Percentiles rank a stretch among this genome's conserved stretches.
phyloP scores from a whole-genome alignment of 305 asterid species.

The Rubia occidens region DNA sequence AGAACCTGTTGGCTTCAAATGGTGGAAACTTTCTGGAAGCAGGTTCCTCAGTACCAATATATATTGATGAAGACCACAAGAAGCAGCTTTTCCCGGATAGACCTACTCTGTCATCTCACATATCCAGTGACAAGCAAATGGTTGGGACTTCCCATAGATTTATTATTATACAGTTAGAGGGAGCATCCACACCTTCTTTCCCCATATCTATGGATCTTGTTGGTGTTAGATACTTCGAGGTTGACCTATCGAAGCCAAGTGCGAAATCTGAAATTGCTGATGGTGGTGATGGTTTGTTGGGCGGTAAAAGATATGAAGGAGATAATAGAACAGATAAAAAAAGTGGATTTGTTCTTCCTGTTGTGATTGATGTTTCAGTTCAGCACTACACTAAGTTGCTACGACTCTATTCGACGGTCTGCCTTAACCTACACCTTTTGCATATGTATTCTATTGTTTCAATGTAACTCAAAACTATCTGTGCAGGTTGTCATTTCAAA shows the following conservation, averaged over 20 bases:
- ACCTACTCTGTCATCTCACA: constrained; percentile 60
- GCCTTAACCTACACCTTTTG: constrained; percentile 20
- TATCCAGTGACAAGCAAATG: constrained; percentile 48
- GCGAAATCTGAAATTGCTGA: constrained; percentile 39
- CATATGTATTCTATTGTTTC: constrained; percentile 17
- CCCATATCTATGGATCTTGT: constrained; percentile 98
- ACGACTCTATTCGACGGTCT: constrained; percentile 80
- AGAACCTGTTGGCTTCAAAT: constrained; percentile 43
- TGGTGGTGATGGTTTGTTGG: constrained; percentile 30
- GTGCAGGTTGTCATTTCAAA: constrained; percentile 78
- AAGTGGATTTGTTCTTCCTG: constrained; percentile 72
- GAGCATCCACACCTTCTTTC: constrained; percentile 62
- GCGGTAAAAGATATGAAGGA: constrained; percentile 33
- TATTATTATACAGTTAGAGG: constrained; percentile 81
- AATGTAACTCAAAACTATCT: constrained; percentile 12
- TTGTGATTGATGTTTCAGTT: constrained; percentile 85
- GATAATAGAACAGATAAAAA: constrained; percentile 31
- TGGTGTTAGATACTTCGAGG: constrained; percentile 87
- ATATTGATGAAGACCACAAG: constrained; percentile 64
- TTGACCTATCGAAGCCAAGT: constrained; percentile 64
- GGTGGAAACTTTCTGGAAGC: constrained; percentile 50
- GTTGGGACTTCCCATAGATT: constrained; percentile 63
- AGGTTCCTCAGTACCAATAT: constrained; percentile 67
- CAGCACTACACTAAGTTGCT: constrained; percentile 75
- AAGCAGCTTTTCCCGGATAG: constrained; percentile 56